Base-by-base conservation (phyloP, 345 rosid genomes). In the Mercurialis annua region DNA sequence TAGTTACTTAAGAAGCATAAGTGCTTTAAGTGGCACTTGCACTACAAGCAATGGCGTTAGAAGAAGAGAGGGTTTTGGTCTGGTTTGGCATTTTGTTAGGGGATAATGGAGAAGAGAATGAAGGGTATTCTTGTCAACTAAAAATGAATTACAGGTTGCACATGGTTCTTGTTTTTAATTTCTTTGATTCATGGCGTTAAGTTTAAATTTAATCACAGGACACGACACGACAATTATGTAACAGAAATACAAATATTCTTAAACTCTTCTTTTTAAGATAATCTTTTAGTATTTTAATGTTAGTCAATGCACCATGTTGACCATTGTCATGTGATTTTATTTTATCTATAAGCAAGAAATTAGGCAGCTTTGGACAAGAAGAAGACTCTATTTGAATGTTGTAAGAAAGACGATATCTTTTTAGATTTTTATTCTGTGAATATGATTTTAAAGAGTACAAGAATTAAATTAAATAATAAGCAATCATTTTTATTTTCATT, bases 111-210 rank as follows among this genome's bases (percentile, higher is more conserved):
- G 36, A 40, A 29, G 29, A 21, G 59, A 7, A 9, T 1, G 69
- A 66, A 81, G 83, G 83, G 75, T 66, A 74, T 30, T 77, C 59
- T 69, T 20, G 81, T 62, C 76, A 49, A 71, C 1, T 15, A 26
- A n/a, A 63, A 53, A 20, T n/a, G n/a, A n/a, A n/a, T n/a, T n/a
- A 62, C 46, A 57, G 56, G 50, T 49, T 54, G 61, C 66, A 20
- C 74, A 27, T 59, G 71, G 17, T 51, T 33, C 65, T 48, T 34
- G 56, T 7, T 55, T 67, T 15, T 3, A 4, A 5, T 10, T 26
- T n/a, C n/a, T n/a, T n/a, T n/a, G n/a, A n/a, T n/a, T 26, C 29
- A 18, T 5, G 10, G 53, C 21, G 43, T 10, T n/a, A n/a, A n/a
- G n/a, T 16, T 6, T 6, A 17, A 4, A 20, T 50, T 1, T 26